These are phyloP conservation scores for Leucocoprinus birnbaumii DNA, from an alignment of 768 basidiomycete species.

Conservation along the genomic window DNA sequence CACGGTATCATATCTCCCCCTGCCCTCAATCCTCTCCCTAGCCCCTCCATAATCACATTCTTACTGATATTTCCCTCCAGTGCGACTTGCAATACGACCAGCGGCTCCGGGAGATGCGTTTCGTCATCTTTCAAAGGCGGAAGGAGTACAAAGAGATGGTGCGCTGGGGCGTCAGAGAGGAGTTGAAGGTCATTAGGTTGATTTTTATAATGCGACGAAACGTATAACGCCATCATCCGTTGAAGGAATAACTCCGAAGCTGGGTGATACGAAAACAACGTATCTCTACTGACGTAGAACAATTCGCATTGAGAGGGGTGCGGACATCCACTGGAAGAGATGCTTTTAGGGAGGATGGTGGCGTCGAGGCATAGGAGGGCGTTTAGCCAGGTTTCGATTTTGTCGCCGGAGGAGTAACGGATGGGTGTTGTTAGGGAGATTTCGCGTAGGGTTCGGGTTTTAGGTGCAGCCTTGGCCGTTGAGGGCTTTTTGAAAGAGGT, in stretches of 20 bases:
- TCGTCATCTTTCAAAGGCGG: constrained; percentile 92
- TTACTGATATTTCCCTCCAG: constrained; percentile 91
- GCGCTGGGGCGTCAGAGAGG: constrained; percentile 94
- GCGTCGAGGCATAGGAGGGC: constrained; percentile 88
- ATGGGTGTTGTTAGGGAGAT: constrained; percentile 96
- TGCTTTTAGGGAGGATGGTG: constrained; percentile 45
- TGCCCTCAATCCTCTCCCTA: constrained; percentile 79
- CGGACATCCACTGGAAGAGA: constrained; percentile 73
- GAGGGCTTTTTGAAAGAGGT: constrained; percentile 48
- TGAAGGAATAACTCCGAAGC: constrained; percentile 98
- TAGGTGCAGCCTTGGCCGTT: constrained; percentile 54
- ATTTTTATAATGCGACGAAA: constrained; percentile 98
- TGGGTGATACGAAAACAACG: constrained; percentile 95
- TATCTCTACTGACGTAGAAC: constrained; percentile 94
- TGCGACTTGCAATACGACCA: constrained; percentile 95
- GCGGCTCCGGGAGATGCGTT: constrained; percentile 87
- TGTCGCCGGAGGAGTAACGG: constrained; percentile 83
- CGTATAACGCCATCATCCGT: constrained; percentile 97
- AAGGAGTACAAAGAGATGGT: constrained; percentile 93
- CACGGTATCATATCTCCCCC: constrained; percentile 99
- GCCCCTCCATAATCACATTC: constrained; percentile 79
- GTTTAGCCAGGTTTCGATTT: constrained; percentile 95
- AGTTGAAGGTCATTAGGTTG: constrained; percentile 99
- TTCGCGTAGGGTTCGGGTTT: constrained; percentile 81
- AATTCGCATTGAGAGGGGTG: constrained; percentile 93